Conservation (phyloP, 2,329 filamentous ascomycete genomes). For the Sarocladiaceae sp. region DNA sequence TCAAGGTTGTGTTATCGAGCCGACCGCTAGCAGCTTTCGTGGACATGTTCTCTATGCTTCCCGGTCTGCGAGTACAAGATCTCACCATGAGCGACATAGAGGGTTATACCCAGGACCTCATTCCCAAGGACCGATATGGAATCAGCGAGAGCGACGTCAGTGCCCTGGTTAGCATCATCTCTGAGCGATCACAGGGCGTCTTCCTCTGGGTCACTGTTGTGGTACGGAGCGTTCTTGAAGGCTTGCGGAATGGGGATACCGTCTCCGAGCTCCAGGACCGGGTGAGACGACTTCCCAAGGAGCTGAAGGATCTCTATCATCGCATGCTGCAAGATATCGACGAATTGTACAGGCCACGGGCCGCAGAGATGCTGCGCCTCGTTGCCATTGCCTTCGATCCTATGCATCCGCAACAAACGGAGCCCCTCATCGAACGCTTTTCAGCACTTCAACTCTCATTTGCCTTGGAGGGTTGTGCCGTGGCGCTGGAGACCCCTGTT, state of each 20-base stretch:
- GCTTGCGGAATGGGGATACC: constrained; percentile 9
- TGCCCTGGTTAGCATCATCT: neutral
- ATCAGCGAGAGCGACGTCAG: neutral
- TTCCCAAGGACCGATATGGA: neutral
- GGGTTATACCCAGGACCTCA: neutral
- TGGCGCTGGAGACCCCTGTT: neutral
- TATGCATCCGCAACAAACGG: neutral
- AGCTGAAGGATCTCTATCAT: constrained; percentile 10
- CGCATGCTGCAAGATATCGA: constrained; percentile 11
- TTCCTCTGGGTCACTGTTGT: constrained; percentile 14
- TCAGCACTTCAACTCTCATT: neutral
- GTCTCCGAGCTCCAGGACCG: neutral
- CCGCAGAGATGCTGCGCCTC: constrained; percentile 9
- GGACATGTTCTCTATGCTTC: constrained; percentile 1
- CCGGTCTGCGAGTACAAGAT: neutral
- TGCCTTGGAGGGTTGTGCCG: neutral
- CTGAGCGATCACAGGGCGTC: constrained; percentile 4
- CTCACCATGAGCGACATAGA: neutral
- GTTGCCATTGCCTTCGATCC: neutral
- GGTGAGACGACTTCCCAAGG: constrained; percentile 2
- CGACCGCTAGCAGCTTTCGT: constrained; percentile 19
- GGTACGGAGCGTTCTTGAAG: constrained; percentile 5
- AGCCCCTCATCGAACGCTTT: neutral
- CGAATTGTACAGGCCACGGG: constrained; percentile 8
- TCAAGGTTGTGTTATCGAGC: constrained; percentile 28